These are phyloP conservation scores for Corrigiola litoralis DNA, from an alignment of 179 eudicot species.

Conservation along the genomic window DNA sequence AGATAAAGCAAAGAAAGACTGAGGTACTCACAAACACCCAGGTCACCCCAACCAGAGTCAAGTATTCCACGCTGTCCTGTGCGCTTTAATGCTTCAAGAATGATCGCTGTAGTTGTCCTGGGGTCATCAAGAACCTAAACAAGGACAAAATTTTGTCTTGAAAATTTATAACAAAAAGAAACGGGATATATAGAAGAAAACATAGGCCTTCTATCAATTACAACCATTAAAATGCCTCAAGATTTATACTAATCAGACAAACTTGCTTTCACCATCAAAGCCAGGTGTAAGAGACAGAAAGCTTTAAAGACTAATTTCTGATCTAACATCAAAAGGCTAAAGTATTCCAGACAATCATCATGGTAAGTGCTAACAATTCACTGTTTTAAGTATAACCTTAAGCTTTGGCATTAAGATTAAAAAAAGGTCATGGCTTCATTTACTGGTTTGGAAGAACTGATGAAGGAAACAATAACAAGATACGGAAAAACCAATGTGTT, in stretches of 20 bases:
- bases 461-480: neutral
- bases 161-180: neutral
- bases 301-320: neutral
- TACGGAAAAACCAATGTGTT: too few relatives aligned
- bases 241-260: too few relatives aligned
- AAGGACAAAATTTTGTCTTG: neutral
- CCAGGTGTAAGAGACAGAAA: too few relatives aligned
- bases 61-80: conserved; percentile 96
- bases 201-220: neutral
- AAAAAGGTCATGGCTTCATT: too few relatives aligned
- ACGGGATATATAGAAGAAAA: neutral
- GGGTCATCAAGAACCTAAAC: conserved; percentile 82
- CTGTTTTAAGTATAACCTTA: neutral
- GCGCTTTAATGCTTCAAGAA: conserved; percentile 71
- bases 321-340: neutral
- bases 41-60: conserved; percentile 96
- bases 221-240: too few relatives aligned
- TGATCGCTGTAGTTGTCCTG: conserved; percentile 54
- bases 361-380: neutral
- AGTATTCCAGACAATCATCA: too few relatives aligned
- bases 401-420: too few relatives aligned
- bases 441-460: neutral
- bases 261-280: neutral
- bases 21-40: conserved; percentile 69
- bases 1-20: conserved; percentile 6